These are phyloP conservation scores for Rhodomyrtus tomentosa DNA, from an alignment of 345 rosid genomes.

Conservation along the genomic window DNA sequence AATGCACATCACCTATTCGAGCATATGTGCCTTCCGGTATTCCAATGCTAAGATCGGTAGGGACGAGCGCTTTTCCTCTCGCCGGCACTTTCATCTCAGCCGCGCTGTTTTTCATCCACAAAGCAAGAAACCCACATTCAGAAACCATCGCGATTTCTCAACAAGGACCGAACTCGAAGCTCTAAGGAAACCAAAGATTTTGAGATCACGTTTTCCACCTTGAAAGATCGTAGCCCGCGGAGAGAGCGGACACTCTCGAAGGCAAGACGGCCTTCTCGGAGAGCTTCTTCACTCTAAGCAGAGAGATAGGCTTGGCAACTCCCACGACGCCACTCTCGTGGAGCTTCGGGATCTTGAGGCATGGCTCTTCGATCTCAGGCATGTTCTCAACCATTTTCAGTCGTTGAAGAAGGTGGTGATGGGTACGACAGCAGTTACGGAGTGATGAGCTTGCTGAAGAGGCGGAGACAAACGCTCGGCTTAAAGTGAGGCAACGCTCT, in stretches of 20 bases:
- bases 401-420: not conserved
- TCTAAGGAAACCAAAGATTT: not conserved
- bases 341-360: slow-evolving; percentile 35
- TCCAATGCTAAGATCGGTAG: slow-evolving; percentile 69
- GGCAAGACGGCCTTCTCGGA: slow-evolving; percentile 71
- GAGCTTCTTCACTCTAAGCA: slow-evolving; percentile 58
- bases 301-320: not conserved
- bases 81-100: slow-evolving; percentile 56
- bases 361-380: slow-evolving; percentile 18
- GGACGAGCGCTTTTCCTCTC: slow-evolving; percentile 69
- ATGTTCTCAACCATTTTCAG: not conserved
- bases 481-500: not conserved
- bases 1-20: slow-evolving; percentile 35
- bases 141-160: not conserved
- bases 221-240: slow-evolving; percentile 83
- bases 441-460: not conserved
- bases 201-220: slow-evolving; percentile 7
- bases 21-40: slow-evolving; percentile 68
- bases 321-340: slow-evolving; percentile 18
- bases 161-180: not conserved
- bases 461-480: not conserved
- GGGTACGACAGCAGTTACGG: not conserved
- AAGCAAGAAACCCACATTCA: not conserved
- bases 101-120: slow-evolving; percentile 25
- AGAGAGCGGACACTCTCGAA: slow-evolving; percentile 49